Conservation (phyloP, 1,284 basidiomycete species). For the Fomitopsis betulina region DNA sequence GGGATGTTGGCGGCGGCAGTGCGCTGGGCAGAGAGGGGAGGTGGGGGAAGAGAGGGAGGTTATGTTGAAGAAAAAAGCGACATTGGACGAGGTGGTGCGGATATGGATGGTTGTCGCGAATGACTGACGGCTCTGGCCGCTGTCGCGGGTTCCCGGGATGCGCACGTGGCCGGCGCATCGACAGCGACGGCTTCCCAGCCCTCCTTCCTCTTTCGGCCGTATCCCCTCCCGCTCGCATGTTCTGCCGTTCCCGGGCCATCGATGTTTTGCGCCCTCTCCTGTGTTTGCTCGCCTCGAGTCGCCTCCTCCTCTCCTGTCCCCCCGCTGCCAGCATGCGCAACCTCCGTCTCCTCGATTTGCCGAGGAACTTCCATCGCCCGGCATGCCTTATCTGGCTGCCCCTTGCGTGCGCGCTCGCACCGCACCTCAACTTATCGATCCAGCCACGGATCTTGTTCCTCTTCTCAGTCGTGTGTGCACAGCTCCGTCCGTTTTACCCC, state of each 20-base stretch:
- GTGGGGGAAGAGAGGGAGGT: background rate
- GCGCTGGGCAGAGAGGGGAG: background rate
- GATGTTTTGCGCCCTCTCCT: background rate
- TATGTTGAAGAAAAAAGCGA: conserved; percentile 5
- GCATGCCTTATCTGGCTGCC: background rate
- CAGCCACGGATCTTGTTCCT: background rate
- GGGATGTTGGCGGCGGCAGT: background rate
- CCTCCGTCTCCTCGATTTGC: background rate
- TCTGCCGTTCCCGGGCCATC: background rate
- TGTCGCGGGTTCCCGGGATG: background rate
- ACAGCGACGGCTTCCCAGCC: conserved; percentile 1
- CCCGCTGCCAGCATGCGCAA: background rate
- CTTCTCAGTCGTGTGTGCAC: background rate
- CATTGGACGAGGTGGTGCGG: conserved; percentile 3
- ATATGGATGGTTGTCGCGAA: conserved; percentile 8
- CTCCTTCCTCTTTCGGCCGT: background rate
- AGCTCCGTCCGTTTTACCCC: background rate
- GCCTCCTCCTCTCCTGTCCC: no score
- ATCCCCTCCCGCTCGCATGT: background rate
- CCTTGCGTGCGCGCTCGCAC: background rate
- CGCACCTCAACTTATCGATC: background rate
- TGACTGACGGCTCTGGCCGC: conserved; percentile 7
- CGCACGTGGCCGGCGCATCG: conserved; percentile 5
- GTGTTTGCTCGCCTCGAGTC: no score
- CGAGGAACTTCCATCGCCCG: background rate